phyloP scores from a whole-genome alignment of 2,329 filamentous ascomycete species.

The Fusarium globosum region DNA sequence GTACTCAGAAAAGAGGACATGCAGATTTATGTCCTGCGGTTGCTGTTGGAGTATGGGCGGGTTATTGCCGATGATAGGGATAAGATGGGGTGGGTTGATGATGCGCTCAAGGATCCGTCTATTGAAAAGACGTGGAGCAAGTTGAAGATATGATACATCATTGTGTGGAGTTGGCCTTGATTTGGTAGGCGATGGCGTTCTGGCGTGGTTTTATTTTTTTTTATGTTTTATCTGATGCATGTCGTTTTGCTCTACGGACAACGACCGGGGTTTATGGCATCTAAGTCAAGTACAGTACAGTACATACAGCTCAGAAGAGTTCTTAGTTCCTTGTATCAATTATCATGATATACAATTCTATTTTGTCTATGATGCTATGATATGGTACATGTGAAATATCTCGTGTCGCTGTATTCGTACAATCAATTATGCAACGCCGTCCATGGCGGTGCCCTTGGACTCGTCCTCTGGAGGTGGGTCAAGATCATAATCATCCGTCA shows the following conservation, averaged over 20 bases:
- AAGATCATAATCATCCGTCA: constrained; percentile 46
- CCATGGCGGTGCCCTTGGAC: constrained; percentile 32
- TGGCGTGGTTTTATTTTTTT: constrained; percentile 12
- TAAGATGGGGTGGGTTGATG: constrained; percentile 66
- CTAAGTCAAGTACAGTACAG: constrained; percentile 10
- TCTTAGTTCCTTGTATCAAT: constrained; percentile 33
- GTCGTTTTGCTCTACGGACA: constrained; percentile 22
- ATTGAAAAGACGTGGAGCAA: constrained; percentile 47
- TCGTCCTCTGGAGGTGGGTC: constrained; percentile 42
- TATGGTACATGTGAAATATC: constrained; percentile 13
- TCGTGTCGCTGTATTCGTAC: not conserved
- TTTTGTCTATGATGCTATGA: not conserved
- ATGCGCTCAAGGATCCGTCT: constrained; percentile 54
- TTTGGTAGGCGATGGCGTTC: constrained; percentile 38
- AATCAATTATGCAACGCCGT: not conserved
- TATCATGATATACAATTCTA: not conserved
- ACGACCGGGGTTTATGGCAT: constrained; percentile 25
- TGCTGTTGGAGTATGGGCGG: constrained; percentile 73
- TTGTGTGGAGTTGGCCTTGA: constrained; percentile 35
- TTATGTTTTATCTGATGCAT: constrained; percentile 17
- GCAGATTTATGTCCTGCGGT: constrained; percentile 74
- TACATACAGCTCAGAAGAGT: constrained; percentile 35
- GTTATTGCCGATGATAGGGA: constrained; percentile 64
- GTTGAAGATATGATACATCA: constrained; percentile 38
- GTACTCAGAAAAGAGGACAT: constrained; percentile 79